Evolutionary conservation across 768 basidiomycete genomes (phyloP).

Genomic region (Podaxis pistillaris): DNA sequence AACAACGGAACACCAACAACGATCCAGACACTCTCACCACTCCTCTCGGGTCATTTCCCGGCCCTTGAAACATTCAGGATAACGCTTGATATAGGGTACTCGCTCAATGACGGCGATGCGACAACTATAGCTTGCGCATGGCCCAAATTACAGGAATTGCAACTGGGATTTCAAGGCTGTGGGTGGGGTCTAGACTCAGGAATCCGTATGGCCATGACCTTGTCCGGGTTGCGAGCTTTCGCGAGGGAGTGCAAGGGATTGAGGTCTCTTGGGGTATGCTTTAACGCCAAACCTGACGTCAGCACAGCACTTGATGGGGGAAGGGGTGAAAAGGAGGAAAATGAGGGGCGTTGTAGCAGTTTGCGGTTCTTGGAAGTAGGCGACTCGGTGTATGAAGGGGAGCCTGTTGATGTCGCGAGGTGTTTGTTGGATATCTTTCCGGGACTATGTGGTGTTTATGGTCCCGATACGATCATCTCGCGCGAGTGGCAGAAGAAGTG

Average conservation of each 20-base stretch:
- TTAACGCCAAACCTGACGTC: not conserved
- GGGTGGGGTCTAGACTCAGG: not conserved
- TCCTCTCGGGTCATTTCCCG: not conserved
- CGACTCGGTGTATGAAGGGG: not conserved
- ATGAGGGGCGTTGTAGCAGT: not conserved
- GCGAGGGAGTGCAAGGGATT: not conserved
- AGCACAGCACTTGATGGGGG: not conserved
- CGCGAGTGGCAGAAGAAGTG: conserved; percentile 7
- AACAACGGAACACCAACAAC: not conserved
- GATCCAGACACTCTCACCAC: not conserved
- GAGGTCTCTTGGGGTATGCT: not conserved
- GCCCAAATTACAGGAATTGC: not conserved
- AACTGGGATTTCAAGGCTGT: not conserved
- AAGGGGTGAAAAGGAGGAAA: not conserved
- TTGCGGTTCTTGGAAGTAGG: conserved; percentile 4
- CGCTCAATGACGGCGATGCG: conserved; percentile 2
- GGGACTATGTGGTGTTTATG: not conserved
- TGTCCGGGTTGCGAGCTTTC: conserved; percentile 1
- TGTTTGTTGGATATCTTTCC: conserved; percentile 6
- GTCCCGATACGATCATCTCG: not conserved
- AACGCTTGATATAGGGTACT: not conserved
- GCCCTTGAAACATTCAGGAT: not conserved
- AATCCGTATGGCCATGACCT: not conserved
- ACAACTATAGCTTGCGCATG: conserved; percentile 4
- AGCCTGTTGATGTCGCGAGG: not conserved